A percentile compares a stretch with the other conserved stretches of the same genome.
phyloP scores from a whole-genome alignment of 495 filamentous ascomycete genomes.

The Daldinia vernicosa region DNA sequence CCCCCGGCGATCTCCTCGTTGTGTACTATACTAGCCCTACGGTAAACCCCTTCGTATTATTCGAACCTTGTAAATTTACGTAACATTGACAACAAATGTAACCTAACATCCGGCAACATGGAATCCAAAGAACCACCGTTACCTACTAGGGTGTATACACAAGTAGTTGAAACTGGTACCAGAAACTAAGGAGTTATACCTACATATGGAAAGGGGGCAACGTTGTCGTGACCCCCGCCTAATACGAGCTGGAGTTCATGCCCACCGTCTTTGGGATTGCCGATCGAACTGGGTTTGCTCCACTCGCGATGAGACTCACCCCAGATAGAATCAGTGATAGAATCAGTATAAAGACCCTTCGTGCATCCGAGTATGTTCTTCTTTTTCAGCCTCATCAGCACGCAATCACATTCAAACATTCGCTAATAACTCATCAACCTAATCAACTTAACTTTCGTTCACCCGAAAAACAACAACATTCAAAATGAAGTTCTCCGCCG shows the following conservation, averaged over 20 bases:
- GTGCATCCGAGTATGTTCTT: not conserved
- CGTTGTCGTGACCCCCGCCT: not conserved
- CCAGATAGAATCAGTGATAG: not conserved
- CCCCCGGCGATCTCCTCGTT: not conserved
- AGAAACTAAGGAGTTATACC: not conserved
- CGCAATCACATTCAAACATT: not conserved
- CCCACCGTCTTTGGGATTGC: not conserved
- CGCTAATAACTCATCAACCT: not conserved
- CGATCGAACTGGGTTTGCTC: not conserved
- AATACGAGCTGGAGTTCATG: not conserved
- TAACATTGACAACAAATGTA: not conserved
- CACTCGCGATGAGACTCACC: not conserved
- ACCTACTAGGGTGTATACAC: too few relatives aligned
- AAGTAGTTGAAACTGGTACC: not conserved
- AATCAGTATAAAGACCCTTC: not conserved
- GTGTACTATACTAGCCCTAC: not conserved
- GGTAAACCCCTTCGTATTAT: not conserved
- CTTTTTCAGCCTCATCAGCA: not conserved
- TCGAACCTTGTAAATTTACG: not conserved
- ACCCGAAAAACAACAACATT: not conserved
- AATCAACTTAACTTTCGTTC: not conserved
- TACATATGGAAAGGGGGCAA: not conserved
- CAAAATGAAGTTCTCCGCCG: constrained; percentile 1
- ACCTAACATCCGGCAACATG: not conserved
- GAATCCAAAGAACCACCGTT: not conserved